Base-by-base conservation (phyloP, 2,329 filamentous ascomycete species). In the Ophiostoma angusticollis region DNA sequence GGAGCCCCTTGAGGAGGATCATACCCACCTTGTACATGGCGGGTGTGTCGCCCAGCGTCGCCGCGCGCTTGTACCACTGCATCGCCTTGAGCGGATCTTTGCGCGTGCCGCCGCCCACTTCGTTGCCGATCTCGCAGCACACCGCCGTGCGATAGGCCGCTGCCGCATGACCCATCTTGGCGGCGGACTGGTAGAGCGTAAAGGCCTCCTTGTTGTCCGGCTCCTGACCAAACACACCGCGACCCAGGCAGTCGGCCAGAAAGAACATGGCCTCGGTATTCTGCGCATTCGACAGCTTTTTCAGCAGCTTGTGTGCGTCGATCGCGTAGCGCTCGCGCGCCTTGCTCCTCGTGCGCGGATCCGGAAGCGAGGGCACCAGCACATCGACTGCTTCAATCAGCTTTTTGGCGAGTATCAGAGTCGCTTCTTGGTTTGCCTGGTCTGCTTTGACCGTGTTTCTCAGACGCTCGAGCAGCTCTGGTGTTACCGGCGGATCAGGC, bases 11-110 rank as follows among this genome's bases (percentile, higher is more conserved):
- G 39, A 96, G 72, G 45, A 84, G 65, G 48, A 98, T 93, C 80
- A 95, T 93, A 42, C 91, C 91, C 60, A 96, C 78, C 61, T 98
- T 98, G 65, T 95, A 98, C 85, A 96, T 93, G 22, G 87, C 91
- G 1, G 89, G 83, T 2, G 82, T 80, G 53, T 98, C 89, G 3
- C 91, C 89, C 3, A 96, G 68, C 11, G 81, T 80, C 9, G 91
- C 89, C 6, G 91, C 86, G 31, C 87, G 82, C 57, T 89, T 86
- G 60, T 98, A 98, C 91, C 91, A 98, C 58, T 96, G 89, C 16
- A 96, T 87, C 1, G 91, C 89, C 61, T 96, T 96, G 48, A 89
- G 62, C 1, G 85, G 84, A 53, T 98, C 91, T 50, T 81, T 83
- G 42, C 84, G 78, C 1, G 91, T 96, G 18, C 91, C 91, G 37